phyloP scores from a whole-genome alignment of 2,329 filamentous ascomycete genomes.

The Fusarium musae region DNA sequence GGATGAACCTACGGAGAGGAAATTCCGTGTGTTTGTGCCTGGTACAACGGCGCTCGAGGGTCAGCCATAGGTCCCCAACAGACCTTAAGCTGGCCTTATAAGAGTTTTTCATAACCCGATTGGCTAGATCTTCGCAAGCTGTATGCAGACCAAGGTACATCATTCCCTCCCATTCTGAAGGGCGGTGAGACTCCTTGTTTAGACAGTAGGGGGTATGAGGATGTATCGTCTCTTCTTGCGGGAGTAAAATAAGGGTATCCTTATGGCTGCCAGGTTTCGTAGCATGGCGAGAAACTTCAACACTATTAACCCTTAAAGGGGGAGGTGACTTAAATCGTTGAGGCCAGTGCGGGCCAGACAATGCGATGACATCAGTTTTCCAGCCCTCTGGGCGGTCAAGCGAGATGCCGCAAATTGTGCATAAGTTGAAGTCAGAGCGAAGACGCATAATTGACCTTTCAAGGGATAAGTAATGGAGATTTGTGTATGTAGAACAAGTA shows the following conservation, averaged over 20 bases:
- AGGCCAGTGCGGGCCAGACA: slow-evolving; percentile 9
- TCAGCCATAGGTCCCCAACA: not conserved
- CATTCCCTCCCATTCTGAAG: not conserved
- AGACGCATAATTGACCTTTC: not conserved
- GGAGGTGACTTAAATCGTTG: not conserved
- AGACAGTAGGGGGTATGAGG: not conserved
- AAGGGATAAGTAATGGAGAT: not conserved
- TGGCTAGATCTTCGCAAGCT: not conserved
- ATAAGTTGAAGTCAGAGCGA: not conserved
- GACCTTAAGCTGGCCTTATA: not conserved
- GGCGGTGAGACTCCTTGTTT: not conserved
- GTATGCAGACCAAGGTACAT: slow-evolving; percentile 1
- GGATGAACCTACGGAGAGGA: not conserved
- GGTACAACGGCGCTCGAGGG: slow-evolving; percentile 4
- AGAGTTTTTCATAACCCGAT: not conserved
- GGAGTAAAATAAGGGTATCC: not conserved
- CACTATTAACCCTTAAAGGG: not conserved
- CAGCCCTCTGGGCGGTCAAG: not conserved
- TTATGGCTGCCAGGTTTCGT: not conserved
- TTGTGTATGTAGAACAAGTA: not conserved
- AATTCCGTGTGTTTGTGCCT: no score
- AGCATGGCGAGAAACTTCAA: not conserved
- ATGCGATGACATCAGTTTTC: not conserved
- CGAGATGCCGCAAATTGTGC: slow-evolving; percentile 7
- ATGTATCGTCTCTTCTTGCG: not conserved